phyloP scores from a whole-genome alignment of 768 basidiomycete genomes.

The Russula ochroleuca region DNA sequence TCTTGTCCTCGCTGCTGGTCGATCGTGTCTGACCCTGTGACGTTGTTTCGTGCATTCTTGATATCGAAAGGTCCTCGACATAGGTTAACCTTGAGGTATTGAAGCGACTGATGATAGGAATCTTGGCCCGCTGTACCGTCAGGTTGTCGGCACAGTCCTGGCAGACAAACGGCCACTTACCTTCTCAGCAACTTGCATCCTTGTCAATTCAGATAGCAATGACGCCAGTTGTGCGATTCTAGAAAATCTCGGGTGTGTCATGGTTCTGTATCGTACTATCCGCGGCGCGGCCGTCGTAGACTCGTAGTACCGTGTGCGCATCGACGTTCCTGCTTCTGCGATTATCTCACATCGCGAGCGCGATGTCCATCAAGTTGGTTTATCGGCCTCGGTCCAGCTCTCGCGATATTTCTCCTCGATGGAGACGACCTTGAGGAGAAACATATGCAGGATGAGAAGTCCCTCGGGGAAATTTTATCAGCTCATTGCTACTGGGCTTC shows the following conservation, averaged over 20 bases:
- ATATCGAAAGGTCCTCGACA: neutral
- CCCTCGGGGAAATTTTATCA: neutral
- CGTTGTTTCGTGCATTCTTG: slow-evolving; percentile 14
- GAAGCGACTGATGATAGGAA: neutral
- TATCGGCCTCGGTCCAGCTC: slow-evolving; percentile 11
- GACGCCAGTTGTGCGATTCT: neutral
- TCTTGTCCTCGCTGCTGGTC: slow-evolving; percentile 18
- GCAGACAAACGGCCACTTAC: slow-evolving; percentile 17
- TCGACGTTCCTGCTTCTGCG: slow-evolving; percentile 19
- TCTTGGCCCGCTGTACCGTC: slow-evolving; percentile 10
- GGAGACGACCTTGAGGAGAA: slow-evolving; percentile 12
- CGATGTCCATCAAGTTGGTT: slow-evolving; percentile 19
- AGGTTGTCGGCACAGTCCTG: slow-evolving; percentile 16
- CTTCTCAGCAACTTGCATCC: slow-evolving; percentile 9
- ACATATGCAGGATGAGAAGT: slow-evolving; percentile 12
- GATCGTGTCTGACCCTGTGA: slow-evolving; percentile 8
- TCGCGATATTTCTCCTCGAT: slow-evolving; percentile 19
- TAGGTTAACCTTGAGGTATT: slow-evolving; percentile 15
- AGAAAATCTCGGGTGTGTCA: slow-evolving; percentile 21
- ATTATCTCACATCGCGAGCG: slow-evolving; percentile 15
- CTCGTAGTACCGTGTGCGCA: too few relatives aligned
- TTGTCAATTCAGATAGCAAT: slow-evolving; percentile 7
- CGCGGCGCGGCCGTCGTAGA: slow-evolving; percentile 8
- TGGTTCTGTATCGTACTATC: neutral
- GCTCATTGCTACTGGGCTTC: slow-evolving; percentile 6